Evolutionary conservation across 2,329 filamentous ascomycete genomes (phyloP).

Genomic region (Colletotrichum simmondsii): DNA sequence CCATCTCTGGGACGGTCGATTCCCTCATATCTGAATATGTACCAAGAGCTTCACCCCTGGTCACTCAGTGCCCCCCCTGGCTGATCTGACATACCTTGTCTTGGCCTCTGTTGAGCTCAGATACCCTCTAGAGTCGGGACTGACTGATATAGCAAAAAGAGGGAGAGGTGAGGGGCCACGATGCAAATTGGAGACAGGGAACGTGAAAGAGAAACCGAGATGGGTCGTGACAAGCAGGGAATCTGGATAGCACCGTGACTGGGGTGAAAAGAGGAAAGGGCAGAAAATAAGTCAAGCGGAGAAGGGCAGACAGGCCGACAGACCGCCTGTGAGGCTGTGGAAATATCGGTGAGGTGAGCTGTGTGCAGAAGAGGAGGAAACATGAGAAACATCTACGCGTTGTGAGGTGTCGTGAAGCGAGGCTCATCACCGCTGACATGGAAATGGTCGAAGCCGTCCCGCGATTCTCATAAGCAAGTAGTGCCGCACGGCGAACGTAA

Average conservation of each 20-base stretch:
- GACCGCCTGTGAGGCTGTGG: not conserved
- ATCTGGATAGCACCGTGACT: not conserved
- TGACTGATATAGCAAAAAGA: not conserved
- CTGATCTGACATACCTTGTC: not conserved
- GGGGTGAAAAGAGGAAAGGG: not conserved
- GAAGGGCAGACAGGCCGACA: not conserved
- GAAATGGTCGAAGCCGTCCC: not conserved
- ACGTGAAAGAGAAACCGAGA: not conserved
- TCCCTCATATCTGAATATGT: not conserved
- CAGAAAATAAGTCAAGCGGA: not conserved
- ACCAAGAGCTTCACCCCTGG: not conserved
- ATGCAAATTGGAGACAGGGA: not conserved
- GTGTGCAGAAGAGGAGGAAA: too few relatives aligned
- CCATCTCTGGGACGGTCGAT: slow-evolving; percentile 49
- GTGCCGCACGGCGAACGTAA: slow-evolving; percentile 5
- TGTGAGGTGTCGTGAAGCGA: not conserved
- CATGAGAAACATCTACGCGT: too few relatives aligned
- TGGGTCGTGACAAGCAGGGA: not conserved
- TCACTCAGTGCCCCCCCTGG: not conserved
- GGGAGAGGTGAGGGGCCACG: not conserved
- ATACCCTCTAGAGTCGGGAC: not conserved
- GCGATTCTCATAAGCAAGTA: not conserved
- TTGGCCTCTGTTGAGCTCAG: not conserved
- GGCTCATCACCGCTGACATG: not conserved
- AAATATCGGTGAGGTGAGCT: not conserved